phyloP scores from a whole-genome alignment of 345 rosid genomes.

The Citrus trifoliata region DNA sequence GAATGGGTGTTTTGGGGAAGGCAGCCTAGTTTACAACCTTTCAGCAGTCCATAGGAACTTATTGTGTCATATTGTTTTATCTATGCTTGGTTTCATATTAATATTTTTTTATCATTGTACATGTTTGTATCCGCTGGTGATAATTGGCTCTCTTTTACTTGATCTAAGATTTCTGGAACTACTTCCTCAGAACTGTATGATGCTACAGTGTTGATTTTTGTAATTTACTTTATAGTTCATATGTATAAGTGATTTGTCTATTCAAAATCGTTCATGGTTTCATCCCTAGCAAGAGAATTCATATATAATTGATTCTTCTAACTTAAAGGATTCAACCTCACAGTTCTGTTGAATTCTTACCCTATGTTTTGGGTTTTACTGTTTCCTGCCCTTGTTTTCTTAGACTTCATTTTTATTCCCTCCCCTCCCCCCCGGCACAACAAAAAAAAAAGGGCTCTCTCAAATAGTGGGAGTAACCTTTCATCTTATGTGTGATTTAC shows the following conservation, averaged over 20 bases:
- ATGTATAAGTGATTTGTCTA: neutral
- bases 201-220: neutral
- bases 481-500: neutral
- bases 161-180: neutral
- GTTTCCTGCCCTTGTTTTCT: neutral
- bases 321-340: neutral
- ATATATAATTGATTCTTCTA: neutral
- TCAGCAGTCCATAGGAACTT: neutral
- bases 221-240: neutral
- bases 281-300: neutral
- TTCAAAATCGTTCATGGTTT: neutral
- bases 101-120: neutral
- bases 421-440: too few species aligned
- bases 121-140: neutral
- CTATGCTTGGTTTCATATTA: neutral
- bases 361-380: neutral
- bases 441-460: neutral
- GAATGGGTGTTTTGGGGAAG: neutral
- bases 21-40: neutral
- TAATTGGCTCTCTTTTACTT: neutral
- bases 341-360: neutral
- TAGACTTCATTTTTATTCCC: too few species aligned
- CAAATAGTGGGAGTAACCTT: neutral
- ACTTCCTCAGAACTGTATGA: neutral
- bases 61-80: neutral